phyloP scores from a whole-genome alignment of 129 eudicot species.

The Cynara cardunculus region DNA sequence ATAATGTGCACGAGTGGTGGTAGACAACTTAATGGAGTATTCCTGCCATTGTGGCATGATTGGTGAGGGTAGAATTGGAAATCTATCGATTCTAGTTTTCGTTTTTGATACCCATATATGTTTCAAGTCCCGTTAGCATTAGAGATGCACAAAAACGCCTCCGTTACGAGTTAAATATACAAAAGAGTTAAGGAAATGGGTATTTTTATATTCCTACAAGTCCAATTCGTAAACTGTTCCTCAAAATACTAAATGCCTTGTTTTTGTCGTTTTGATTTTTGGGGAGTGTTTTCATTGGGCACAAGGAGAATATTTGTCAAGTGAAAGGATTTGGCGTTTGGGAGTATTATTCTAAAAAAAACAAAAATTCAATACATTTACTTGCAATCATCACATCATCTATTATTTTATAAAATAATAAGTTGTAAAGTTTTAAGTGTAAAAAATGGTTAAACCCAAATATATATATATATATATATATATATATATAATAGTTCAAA shows the following conservation, averaged over 20 bases:
- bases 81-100: neutral
- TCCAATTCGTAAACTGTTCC: neutral
- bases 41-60: constrained; percentile 17
- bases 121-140: neutral
- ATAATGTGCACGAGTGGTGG: constrained; percentile 25
- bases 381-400: neutral
- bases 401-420: neutral
- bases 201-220: too few relatives aligned
- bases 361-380: neutral
- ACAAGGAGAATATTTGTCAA: neutral
- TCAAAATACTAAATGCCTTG: neutral
- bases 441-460: too few relatives aligned
- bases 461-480: too few relatives aligned
- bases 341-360: neutral
- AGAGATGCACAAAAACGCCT: too few relatives aligned
- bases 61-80: neutral
- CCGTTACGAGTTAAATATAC: too few relatives aligned
- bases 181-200: too few relatives aligned
- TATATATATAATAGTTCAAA: too few relatives aligned
- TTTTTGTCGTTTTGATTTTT: neutral
- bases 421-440: too few relatives aligned
- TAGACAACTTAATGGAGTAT: constrained; percentile 15
- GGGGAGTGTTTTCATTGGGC: neutral
- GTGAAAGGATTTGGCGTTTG: neutral
- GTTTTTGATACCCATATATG: neutral